Base-by-base conservation (phyloP, 345 rosid genomes). In the Euphorbia tirucalli region DNA sequence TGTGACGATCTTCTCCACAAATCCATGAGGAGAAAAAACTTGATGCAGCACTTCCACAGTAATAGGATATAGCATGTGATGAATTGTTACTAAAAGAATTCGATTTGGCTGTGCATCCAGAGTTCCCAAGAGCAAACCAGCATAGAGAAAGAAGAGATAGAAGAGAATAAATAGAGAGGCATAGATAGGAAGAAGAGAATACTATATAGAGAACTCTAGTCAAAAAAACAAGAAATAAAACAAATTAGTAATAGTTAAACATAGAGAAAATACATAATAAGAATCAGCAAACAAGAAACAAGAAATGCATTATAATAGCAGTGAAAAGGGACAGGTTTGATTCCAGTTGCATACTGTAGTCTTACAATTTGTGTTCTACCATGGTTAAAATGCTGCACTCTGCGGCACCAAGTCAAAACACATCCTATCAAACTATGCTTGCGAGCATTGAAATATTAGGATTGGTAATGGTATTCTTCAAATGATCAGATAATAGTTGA, bases 1-100 rank as follows among this genome's bases (percentile, higher is more conserved):
- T 11, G 97, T 93, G 87, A 93, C 96, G 37, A 93, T 88, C 94
- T 93, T 93, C 87, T 93, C 97, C 77, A 90, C 96, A 83, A 78
- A 86, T 82, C 97, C 97, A 87, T 86, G 81, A 70, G 96, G 91
- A 84, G 94, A 90, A 83, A 93, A 90, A 78, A 93, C 94, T 86
- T 87, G 97, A 75, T 93, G 97, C 81, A 93, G 94, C 76, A 90
- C 96, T 66, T 93, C 97, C 86, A 93, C 97, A 7, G 97, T 90
- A 71, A 93, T 90, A 78, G 97, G 97, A 78, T 93, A 93, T 74
- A 90, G 91, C 96, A 93, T 93, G 82, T 85, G 96, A 84, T 93
- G 97, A 76, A 93, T 78, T 32, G 97, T 93, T 82, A 92, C 90
- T 84, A 92, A 85, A 75, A 92, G 96, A 86, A 92, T 92, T 44